Base-by-base conservation (phyloP, 2,329 filamentous ascomycete species). In the Xylaria sp. region DNA sequence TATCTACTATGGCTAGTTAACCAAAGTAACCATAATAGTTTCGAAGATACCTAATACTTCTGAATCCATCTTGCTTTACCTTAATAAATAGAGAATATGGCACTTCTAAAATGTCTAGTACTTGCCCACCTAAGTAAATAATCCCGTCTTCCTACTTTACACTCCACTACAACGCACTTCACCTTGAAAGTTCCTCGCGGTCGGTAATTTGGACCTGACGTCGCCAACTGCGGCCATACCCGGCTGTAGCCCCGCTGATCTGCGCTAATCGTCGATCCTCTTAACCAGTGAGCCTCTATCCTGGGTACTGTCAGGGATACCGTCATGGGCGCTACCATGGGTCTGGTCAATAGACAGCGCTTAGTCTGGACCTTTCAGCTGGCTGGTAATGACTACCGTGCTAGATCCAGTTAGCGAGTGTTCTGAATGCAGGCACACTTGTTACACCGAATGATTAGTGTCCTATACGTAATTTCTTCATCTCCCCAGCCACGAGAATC, bases 201-300 rank as follows among this genome's bases (percentile, higher is more conserved):
- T 9, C 32, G 62, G n/a, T 23, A 47, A 60, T 65, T 44, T 8
- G n/a, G 61, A 50, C 50, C 61, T 54, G 32, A 35, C 53, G 51
- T 18, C 40, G 47, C 37, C 23, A 47, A 44, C 48, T 55, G n/a
- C 51, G 51, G 51, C 18, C 51, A 54, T 5, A 21, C 51, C 51
- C 27, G 51, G 51, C 29, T 21, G 16, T 21, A 6, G n/a, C 9
- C 9, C 25, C 48, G 37, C 57, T 62, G 64, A 66, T 66, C 64
- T 66, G 25, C 64, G 51, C 63, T 60, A 60, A 40, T 25, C 51
- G 53, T 16, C 44, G 42, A 40, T 58, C 40, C 25, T 21, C 21
- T 29, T 16, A 42, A 8, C 37, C 16, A n/a, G 37, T 18, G 6
- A 44, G 6, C 21, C 18, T 18, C 5, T 21, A 10, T 25, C 50